phyloP scores from a whole-genome alignment of 1,284 basidiomycete species.

The Gymnopus androsaceus region DNA sequence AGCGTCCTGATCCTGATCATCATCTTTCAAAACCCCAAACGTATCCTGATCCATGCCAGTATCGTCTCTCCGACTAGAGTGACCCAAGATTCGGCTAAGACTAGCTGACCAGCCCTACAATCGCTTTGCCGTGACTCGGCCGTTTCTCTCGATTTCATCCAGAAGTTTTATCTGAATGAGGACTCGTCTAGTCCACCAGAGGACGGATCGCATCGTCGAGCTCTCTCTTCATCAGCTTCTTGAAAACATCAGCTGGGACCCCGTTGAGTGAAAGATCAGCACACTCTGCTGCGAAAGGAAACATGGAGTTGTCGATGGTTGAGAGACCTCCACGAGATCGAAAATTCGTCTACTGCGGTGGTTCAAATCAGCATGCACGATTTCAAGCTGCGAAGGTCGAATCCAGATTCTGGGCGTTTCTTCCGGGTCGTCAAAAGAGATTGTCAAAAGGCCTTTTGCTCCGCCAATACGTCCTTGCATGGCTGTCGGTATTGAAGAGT shows the following conservation, averaged over 20 bases:
- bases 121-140: slow-evolving; percentile 45
- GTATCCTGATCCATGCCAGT: not conserved
- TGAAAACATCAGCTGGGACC: slow-evolving; percentile 46
- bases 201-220: slow-evolving; percentile 48
- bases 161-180: slow-evolving; percentile 51
- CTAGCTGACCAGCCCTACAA: slow-evolving; percentile 47
- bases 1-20: too few species aligned
- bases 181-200: slow-evolving; percentile 52
- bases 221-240: slow-evolving; percentile 49
- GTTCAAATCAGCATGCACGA: slow-evolving; percentile 38
- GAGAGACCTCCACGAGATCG: slow-evolving; percentile 46
- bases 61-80: slow-evolving; percentile 40
- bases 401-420: slow-evolving; percentile 64
- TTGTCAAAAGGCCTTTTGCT: slow-evolving; percentile 67
- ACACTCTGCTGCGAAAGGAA: slow-evolving; percentile 55
- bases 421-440: slow-evolving; percentile 51
- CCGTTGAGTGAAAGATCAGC: slow-evolving; percentile 59
- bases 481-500: slow-evolving; percentile 49
- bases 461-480: slow-evolving; percentile 70
- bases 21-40: not conserved
- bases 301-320: slow-evolving; percentile 28
- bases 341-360: slow-evolving; percentile 57
- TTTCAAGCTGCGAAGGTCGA: slow-evolving; percentile 65
- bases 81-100: slow-evolving; percentile 55
- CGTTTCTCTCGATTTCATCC: slow-evolving; percentile 48